Evolutionary conservation across 2,329 filamentous ascomycete genomes (phyloP), one percentile per base, ranked within the genome.

Genomic region (Tolypocladium endophyticum): DNA sequence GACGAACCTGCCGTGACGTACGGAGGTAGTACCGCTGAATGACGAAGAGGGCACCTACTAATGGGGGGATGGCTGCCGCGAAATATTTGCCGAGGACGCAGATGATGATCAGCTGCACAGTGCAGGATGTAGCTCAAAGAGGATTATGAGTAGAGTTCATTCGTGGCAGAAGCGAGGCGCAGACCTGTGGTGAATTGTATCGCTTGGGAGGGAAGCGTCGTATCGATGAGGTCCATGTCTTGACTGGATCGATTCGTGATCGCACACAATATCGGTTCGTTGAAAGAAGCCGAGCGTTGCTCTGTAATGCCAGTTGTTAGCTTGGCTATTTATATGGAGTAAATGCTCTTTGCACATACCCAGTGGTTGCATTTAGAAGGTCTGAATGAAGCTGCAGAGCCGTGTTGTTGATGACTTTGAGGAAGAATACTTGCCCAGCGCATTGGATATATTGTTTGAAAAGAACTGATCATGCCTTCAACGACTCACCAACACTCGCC

Each of bases 191-290:
- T 58, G n/a, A 53, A 53, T 8, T 38, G 36, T 12, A 54, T 54
- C 3, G 57, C 35, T 43, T 57, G 56, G 35, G 36, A 18, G 9
- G 73, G 70, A 8, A 74, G 64, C 55, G 73, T 68, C 2, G 64
- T 68, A 39, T 75, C 72, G 28, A 74, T 65, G 0, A 75, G 64
- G 0, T 66, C 67, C 60, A 74, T 67, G 43, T 77, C 74, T 47
- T 75, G 73, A 9, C 72, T 74, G 61, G 76, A 77, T 14, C 74
- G 66, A 30, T 74, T 76, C 8, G 71, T 70, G 33, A 73, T 67
- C n/a, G 68, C 64, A 7, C 74, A n/a, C 74, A 1, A 66, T 63
- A 55, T 76, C 74, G 70, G 56, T 50, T 20, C 14, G 35, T 20
- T 47, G 56, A 16, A 57, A 57, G 41, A 57, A 57, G 20, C 28